Percentiles rank a stretch among this genome's conserved stretches.
These are phyloP conservation scores for Penicillium sp. DNA, from an alignment of 2,329 filamentous ascomycete genomes.

Conservation along the genomic window DNA sequence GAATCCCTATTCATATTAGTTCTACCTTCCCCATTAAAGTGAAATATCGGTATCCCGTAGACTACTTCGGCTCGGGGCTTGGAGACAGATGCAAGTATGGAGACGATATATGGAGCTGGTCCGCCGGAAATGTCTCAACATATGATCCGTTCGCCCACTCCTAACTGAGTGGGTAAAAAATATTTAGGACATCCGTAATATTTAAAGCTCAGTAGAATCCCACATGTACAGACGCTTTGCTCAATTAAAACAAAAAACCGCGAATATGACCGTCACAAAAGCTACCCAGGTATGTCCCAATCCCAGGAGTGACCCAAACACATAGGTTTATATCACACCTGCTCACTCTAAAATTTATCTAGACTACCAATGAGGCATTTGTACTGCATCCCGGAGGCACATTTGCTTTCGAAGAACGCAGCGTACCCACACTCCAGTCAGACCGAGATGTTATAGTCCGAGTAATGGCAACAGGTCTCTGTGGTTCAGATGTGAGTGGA, in stretches of 20 bases:
- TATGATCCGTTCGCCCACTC: not conserved
- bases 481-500: slow-evolving; percentile 68
- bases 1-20: no score
- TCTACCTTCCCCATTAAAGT: no score
- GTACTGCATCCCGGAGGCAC: slow-evolving; percentile 22
- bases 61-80: not conserved
- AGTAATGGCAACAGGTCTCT: slow-evolving; percentile 79
- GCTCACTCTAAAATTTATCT: not conserved
- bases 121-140: not conserved
- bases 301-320: not conserved
- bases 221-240: not conserved
- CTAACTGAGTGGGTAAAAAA: not conserved
- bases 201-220: not conserved
- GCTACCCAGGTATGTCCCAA: not conserved
- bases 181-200: not conserved
- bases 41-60: not conserved
- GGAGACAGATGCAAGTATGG: not conserved
- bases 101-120: not conserved
- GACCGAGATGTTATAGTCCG: slow-evolving; percentile 70
- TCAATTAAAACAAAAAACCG: not conserved
- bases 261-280: slow-evolving; percentile 2
- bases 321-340: not conserved
- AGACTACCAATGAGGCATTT: slow-evolving; percentile 15
- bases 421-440: slow-evolving; percentile 19
- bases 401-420: slow-evolving; percentile 24